Evolutionary conservation across 192 early-diverging fungal species (phyloP).

Genomic region (Coemansia sp.): DNA sequence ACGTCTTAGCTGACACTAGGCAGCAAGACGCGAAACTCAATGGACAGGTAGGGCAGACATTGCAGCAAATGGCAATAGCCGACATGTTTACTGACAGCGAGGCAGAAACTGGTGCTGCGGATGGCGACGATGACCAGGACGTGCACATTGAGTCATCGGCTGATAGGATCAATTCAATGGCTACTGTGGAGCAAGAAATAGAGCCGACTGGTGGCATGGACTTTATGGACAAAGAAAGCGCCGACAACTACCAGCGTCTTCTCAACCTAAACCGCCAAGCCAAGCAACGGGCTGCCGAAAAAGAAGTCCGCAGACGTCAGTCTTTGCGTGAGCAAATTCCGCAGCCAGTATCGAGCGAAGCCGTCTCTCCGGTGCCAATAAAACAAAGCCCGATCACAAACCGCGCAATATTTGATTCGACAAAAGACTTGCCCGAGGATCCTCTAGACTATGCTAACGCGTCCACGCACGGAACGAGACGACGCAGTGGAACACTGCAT

Average conservation of each 20-base stretch:
- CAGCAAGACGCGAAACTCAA: background rate
- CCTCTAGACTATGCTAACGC: slow-evolving; percentile 9
- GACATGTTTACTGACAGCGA: slow-evolving; percentile 6
- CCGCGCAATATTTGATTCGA: background rate
- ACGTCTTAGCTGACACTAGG: background rate
- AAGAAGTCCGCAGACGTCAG: background rate
- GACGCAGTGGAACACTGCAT: background rate
- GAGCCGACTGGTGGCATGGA: slow-evolving; percentile 8
- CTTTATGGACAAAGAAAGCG: slow-evolving; percentile 54
- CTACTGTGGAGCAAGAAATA: background rate
- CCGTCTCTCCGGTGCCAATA: background rate
- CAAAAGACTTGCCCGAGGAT: slow-evolving; percentile 27
- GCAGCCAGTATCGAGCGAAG: background rate
- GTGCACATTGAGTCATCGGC: too few relatives aligned
- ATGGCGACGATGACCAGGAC: background rate
- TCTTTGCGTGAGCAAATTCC: background rate
- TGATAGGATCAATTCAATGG: background rate
- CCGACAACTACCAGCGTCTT: slow-evolving; percentile 35
- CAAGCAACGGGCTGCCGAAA: background rate
- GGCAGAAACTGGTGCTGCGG: background rate
- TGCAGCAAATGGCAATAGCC: background rate
- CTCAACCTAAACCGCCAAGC: slow-evolving; percentile 3
- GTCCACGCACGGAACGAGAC: background rate
- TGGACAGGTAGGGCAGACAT: background rate
- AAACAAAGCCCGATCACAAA: background rate